phyloP scores from a whole-genome alignment of 352 stramenopile species.

The Pythium phragmitis region DNA sequence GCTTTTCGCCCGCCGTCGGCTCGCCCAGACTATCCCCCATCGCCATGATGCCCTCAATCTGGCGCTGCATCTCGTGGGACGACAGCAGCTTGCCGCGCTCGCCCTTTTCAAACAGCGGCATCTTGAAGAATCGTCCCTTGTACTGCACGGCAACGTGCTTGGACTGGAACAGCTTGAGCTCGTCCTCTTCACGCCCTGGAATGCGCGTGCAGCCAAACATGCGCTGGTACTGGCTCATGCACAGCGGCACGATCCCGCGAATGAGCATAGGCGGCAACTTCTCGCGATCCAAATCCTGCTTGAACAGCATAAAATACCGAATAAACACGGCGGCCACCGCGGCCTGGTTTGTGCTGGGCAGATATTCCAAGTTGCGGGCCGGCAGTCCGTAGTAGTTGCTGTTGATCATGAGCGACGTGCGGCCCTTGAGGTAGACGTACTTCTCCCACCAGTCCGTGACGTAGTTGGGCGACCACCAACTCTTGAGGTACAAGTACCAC shows the following conservation, averaged over 20 bases:
- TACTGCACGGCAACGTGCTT: constrained; percentile 89
- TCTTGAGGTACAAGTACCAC: constrained; percentile 90
- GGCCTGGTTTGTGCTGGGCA: constrained; percentile 54
- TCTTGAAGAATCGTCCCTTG: constrained; percentile 87
- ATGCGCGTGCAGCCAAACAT: constrained; percentile 91
- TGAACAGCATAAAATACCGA: constrained; percentile 86
- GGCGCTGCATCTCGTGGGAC: constrained; percentile 76
- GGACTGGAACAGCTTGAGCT: constrained; percentile 71
- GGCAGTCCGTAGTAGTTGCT: constrained; percentile 91
- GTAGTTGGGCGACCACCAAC: constrained; percentile 89
- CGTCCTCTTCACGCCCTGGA: constrained; percentile 82
- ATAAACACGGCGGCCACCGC: constrained; percentile 68
- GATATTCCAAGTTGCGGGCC: constrained; percentile 57
- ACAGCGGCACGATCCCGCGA: constrained; percentile 84
- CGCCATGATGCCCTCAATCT: constrained; percentile 70
- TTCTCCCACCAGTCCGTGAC: constrained; percentile 91
- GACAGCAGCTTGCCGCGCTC: constrained; percentile 70
- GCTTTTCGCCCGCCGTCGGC: constrained; percentile 39
- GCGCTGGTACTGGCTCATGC: constrained; percentile 89
- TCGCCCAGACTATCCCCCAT: constrained; percentile 41
- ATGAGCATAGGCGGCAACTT: constrained; percentile 80
- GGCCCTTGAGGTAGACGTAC: constrained; percentile 88
- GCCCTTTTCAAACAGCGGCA: constrained; percentile 83
- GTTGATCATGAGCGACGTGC: constrained; percentile 90
- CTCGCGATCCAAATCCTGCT: constrained; percentile 84